phyloP scores from a whole-genome alignment of 768 basidiomycete species.

The Nevesoporus exiguus region DNA sequence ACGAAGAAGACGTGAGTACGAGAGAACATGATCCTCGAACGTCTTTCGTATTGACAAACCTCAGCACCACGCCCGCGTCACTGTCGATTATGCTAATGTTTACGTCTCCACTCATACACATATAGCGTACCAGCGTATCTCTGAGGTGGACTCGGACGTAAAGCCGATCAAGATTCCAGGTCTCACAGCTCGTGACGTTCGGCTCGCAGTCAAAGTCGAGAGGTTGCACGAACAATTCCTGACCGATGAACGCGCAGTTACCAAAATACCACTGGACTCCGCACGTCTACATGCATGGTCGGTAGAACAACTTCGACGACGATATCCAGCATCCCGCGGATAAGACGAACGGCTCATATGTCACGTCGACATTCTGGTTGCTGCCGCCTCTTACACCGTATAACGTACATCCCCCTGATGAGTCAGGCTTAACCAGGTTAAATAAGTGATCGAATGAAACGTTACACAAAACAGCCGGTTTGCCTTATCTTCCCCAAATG shows the following conservation, averaged over 20 bases:
- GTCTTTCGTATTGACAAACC: not conserved
- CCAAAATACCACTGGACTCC: conserved; percentile 18
- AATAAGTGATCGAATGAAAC: not conserved
- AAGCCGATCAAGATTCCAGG: conserved; percentile 32
- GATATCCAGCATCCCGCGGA: conserved; percentile 13
- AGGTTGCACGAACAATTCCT: conserved; percentile 26
- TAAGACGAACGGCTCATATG: not conserved
- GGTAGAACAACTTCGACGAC: conserved; percentile 21
- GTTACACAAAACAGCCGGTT: not conserved
- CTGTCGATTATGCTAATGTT: conserved; percentile 22
- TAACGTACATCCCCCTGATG: conserved; percentile 4
- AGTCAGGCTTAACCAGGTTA: not conserved
- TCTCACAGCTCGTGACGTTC: conserved; percentile 50
- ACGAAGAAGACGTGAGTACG: conserved; percentile 31
- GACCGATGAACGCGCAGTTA: conserved; percentile 17
- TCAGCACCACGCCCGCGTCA: conserved; percentile 34
- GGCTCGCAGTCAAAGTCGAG: conserved; percentile 46
- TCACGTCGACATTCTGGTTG: not conserved
- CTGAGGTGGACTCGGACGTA: conserved; percentile 6
- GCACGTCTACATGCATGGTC: conserved; percentile 20
- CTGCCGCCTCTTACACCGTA: not conserved
- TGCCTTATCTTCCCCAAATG: conserved; percentile 28
- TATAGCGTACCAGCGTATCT: conserved; percentile 17
- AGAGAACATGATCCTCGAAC: not conserved
- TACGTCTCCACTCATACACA: conserved; percentile 28